phyloP scores from a whole-genome alignment of 2,329 filamentous ascomycete species.

The Biscogniauxia marginata region DNA sequence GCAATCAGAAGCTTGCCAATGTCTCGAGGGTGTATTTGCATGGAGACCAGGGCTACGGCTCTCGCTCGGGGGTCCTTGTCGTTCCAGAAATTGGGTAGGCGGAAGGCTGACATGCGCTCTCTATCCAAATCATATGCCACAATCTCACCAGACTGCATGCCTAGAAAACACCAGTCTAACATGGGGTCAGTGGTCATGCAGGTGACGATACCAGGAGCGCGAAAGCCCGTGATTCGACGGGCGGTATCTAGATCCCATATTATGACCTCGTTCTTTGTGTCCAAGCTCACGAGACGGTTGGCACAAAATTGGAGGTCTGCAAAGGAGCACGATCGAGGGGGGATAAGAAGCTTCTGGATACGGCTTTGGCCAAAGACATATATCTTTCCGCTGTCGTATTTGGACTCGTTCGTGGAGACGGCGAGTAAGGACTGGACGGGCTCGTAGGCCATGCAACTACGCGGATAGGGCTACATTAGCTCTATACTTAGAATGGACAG shows the following conservation, averaged over 20 bases:
- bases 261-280: slow-evolving; percentile 80
- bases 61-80: slow-evolving; percentile 67
- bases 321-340: slow-evolving; percentile 72
- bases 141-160: slow-evolving; percentile 78
- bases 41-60: slow-evolving; percentile 62
- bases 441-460: slow-evolving; percentile 82
- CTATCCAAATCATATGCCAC: slow-evolving; percentile 92
- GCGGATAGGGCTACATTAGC: slow-evolving; percentile 31
- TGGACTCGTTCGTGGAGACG: slow-evolving; percentile 83
- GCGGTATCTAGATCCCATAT: slow-evolving; percentile 79
- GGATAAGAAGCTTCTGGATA: slow-evolving; percentile 71
- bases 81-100: slow-evolving; percentile 84
- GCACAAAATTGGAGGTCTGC: slow-evolving; percentile 79
- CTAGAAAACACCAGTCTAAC: slow-evolving; percentile 90
- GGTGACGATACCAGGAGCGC: slow-evolving; percentile 74
- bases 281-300: slow-evolving; percentile 80
- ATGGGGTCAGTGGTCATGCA: slow-evolving; percentile 80
- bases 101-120: slow-evolving; percentile 70
- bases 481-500: not conserved
- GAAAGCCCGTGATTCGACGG: slow-evolving; percentile 64
- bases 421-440: slow-evolving; percentile 91
- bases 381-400: slow-evolving; percentile 82
- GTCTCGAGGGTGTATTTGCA: slow-evolving; percentile 87
- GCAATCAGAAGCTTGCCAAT: slow-evolving; percentile 88
- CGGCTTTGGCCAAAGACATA: slow-evolving; percentile 84